Conservation (phyloP, 2,329 filamentous ascomycete species). For the Fusarium incarnatum region DNA sequence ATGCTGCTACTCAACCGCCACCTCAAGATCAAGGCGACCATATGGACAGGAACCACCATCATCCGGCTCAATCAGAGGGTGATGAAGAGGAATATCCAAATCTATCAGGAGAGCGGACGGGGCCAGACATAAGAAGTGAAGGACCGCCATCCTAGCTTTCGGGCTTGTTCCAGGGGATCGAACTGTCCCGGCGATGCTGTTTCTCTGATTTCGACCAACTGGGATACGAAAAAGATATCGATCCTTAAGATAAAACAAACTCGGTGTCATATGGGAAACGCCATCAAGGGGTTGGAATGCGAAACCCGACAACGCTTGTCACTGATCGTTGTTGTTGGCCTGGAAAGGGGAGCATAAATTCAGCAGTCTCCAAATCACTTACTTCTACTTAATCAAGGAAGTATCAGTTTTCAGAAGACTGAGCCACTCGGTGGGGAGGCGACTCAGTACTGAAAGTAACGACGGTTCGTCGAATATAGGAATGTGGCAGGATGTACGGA, state of each 20-base stretch:
- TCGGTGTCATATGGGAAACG: background rate
- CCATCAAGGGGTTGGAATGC: background rate
- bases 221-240: background rate
- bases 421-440: slow-evolving; percentile 47
- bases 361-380: background rate
- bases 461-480: slow-evolving; percentile 7
- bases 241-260: background rate
- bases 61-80: slow-evolving; percentile 56
- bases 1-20: slow-evolving; percentile 39
- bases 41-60: slow-evolving; percentile 47
- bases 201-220: background rate
- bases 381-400: background rate
- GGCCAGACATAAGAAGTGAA: slow-evolving; percentile 25
- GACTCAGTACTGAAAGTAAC: slow-evolving; percentile 26
- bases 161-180: background rate
- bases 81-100: slow-evolving; percentile 48
- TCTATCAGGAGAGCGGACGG: slow-evolving; percentile 33
- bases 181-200: background rate
- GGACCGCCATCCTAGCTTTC: slow-evolving; percentile 26
- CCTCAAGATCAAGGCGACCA: slow-evolving; percentile 40
- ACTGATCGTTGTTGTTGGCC: background rate
- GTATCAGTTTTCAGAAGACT: slow-evolving; percentile 8
- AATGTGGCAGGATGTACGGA: slow-evolving; percentile 4
- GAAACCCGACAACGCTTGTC: background rate
- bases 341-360: background rate